A percentile compares a stretch with the other conserved stretches of the same genome.
These are phyloP conservation scores for Hemileia vastatrix DNA, from an alignment of 1,284 basidiomycete genomes.

Conservation along the genomic window DNA sequence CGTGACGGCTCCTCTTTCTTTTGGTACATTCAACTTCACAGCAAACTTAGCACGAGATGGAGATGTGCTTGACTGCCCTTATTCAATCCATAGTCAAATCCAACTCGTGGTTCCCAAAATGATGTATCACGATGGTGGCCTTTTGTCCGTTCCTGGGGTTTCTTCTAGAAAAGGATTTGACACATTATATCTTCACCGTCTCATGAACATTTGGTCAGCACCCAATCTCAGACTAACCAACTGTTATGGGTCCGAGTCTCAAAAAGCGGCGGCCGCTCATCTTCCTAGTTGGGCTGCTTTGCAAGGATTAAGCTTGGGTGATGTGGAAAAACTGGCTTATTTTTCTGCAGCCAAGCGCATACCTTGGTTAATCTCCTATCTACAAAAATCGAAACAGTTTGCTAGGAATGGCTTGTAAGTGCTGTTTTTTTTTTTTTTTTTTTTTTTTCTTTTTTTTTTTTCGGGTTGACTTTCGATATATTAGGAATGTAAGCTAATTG, in stretches of 20 bases:
- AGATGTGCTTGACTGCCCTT: slow-evolving; percentile 69
- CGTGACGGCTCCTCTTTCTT: slow-evolving; percentile 83
- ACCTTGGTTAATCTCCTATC: slow-evolving; percentile 4
- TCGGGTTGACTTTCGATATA: not conserved
- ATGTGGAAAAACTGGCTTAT: slow-evolving; percentile 11
- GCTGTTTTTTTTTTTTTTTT: not conserved
- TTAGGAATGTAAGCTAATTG: not conserved
- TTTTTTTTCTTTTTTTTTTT: not conserved
- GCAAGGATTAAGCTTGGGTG: slow-evolving; percentile 16
- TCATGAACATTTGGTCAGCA: slow-evolving; percentile 85
- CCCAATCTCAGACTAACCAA: no score
- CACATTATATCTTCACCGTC: slow-evolving; percentile 56
- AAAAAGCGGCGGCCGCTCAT: slow-evolving; percentile 48
- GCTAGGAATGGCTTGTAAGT: slow-evolving; percentile 8
- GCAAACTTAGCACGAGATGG: slow-evolving; percentile 74
- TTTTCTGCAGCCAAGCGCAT: slow-evolving; percentile 11
- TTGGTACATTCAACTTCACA: slow-evolving; percentile 70
- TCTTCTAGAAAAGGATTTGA: slow-evolving; percentile 53
- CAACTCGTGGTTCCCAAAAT: slow-evolving; percentile 65
- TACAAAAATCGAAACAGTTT: slow-evolving; percentile 4
- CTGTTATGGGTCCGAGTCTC: no score
- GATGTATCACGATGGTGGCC: slow-evolving; percentile 68
- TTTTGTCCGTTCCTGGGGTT: slow-evolving; percentile 60
- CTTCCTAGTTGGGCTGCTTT: slow-evolving; percentile 28
- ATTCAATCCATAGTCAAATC: slow-evolving; percentile 76